Conservation (phyloP, 163 green algal species). For the Scenedesmus sp. region DNA sequence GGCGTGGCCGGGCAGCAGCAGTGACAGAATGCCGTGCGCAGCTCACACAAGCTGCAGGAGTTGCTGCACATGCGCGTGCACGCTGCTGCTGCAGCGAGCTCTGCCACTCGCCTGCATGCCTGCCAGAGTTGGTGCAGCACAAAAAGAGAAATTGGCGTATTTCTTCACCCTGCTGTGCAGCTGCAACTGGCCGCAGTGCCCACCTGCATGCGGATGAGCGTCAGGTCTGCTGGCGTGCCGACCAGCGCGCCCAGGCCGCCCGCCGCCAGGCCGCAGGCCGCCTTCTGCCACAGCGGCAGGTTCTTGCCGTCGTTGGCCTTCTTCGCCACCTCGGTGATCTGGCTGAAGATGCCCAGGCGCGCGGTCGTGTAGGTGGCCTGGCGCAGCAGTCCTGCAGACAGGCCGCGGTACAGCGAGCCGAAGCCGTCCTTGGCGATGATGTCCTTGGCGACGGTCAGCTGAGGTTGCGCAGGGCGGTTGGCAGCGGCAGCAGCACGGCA, state of each 20-base stretch:
- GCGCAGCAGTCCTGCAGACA: constrained; percentile 94
- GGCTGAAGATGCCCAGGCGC: constrained; percentile 96
- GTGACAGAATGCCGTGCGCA: no score
- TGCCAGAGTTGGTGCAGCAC: no score
- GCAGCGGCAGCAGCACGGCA: no score
- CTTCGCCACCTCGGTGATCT: constrained; percentile 76
- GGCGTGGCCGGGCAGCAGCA: background rate
- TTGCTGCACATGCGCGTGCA: no score
- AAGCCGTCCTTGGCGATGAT: constrained; percentile 94
- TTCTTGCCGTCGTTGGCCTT: constrained; percentile 63
- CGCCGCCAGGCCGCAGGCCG: constrained; percentile 90
- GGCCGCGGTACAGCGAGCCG: constrained; percentile 95
- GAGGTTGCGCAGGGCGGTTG: no score
- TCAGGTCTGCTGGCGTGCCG: constrained; percentile 97
- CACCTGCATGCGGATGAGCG: constrained; percentile 97
- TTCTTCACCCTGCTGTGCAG: no score
- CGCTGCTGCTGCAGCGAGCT: no score
- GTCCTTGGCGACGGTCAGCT: constrained; percentile 84
- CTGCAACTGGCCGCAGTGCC: no score
- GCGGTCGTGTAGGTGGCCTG: constrained; percentile 99
- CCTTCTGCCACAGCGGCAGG: constrained; percentile 97
- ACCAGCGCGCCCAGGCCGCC: constrained; percentile 96
- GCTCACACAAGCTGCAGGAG: no score
- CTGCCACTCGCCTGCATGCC: no score
- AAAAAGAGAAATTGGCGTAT: no score